Conservation (phyloP, 2,329 filamentous ascomycete genomes). For the Blastomyces gilchristii region DNA sequence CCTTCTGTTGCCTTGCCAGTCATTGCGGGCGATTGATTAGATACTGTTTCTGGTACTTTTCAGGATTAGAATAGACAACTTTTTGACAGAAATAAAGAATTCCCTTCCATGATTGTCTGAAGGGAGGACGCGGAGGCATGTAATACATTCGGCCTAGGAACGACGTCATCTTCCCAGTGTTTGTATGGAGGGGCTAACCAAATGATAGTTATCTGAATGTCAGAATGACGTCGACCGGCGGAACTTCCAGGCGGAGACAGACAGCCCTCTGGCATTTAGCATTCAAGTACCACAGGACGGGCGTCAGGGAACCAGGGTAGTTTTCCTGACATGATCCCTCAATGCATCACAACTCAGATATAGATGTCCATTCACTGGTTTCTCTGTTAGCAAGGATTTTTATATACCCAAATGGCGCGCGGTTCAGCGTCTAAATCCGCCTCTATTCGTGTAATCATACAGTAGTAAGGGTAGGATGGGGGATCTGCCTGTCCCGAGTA, state of each 20-base stretch:
- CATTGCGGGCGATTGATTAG: constrained; percentile 16
- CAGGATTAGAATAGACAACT: neutral
- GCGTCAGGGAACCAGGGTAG: neutral
- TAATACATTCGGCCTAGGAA: neutral
- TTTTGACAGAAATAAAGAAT: neutral
- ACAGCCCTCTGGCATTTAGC: too few species aligned
- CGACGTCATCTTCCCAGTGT: neutral
- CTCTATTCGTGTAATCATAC: neutral
- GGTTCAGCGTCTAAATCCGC: too few species aligned
- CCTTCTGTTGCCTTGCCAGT: constrained; percentile 21
- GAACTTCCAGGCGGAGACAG: neutral
- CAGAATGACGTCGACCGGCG: neutral
- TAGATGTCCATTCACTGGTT: neutral
- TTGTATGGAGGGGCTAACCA: neutral
- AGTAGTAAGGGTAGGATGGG: neutral
- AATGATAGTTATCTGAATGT: neutral
- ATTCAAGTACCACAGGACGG: neutral
- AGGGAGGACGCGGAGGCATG: neutral
- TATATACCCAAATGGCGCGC: neutral
- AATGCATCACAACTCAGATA: too few species aligned
- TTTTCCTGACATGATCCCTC: too few species aligned
- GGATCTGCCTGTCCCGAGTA: too few species aligned
- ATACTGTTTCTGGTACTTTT: neutral
- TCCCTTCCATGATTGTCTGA: neutral
- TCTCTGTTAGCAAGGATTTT: neutral